Base-by-base conservation (phyloP, 768 basidiomycete genomes). In the Asterophora parasitica region DNA sequence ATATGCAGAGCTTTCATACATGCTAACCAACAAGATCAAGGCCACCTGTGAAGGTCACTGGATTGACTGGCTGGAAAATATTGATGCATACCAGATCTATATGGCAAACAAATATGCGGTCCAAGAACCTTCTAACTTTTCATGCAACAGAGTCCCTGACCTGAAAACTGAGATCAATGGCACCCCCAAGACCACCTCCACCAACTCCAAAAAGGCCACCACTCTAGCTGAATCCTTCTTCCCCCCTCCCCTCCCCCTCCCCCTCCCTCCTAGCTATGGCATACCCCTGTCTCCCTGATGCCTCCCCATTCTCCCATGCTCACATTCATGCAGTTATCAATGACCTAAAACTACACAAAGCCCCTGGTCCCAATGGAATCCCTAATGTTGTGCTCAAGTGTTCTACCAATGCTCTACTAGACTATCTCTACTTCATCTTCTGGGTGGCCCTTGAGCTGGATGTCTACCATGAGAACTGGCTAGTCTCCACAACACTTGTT, bases 391-490 rank as follows among this genome's bases (percentile, higher is more conserved):
- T n/a, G n/a, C n/a, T n/a, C n/a, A n/a, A n/a, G 2, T 17, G 56
- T 4, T 58, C 54, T 26, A 30, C 37, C 0, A 19, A 48, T 30
- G 4, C 48, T 1, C 50, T 61, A 1, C 41, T 46, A 1, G 51
- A 46, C 8, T 44, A 53, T 20, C 51, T 65, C 12, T 42, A 30
- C n/a, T 43, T 39, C 17, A 52, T 65, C 1, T 65, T 44, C 47
- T 12, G 57, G 3, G 68, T 65, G 3, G 60, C 58, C 2, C 60
- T 69, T 42, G 37, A 49, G 4, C 60, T 69, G 0, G 33, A 55
- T 71, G n/a, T n/a, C n/a, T n/a, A n/a, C n/a, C n/a, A n/a, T n/a
- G n/a, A n/a, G n/a, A n/a, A n/a, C n/a, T n/a, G 68, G 66, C 55
- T 53, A 27, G 13, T 30, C 0, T 64, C 55, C 0, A 50, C 23